Evolutionary conservation across 768 basidiomycete genomes (phyloP).

Genomic region (Megacollybia marginata): DNA sequence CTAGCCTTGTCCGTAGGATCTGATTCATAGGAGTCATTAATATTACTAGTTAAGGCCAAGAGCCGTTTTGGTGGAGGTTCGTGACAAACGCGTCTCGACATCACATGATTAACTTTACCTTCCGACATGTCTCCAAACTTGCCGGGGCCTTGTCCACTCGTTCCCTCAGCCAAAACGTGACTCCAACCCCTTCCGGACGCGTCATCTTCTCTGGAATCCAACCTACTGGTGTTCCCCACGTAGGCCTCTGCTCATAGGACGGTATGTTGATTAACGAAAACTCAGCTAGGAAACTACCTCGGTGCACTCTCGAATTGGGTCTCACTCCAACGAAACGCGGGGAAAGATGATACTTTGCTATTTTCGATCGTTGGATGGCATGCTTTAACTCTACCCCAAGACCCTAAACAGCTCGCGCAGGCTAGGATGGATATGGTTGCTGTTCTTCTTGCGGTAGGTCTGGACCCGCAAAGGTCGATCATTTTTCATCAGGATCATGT

Average conservation of each 20-base stretch:
- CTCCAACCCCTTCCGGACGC: no score
- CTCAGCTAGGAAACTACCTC: constrained; percentile 67
- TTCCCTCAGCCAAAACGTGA: no score
- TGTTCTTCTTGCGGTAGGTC: constrained; percentile 69
- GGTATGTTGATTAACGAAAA: not conserved
- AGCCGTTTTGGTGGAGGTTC: no score
- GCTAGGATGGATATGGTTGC: constrained; percentile 78
- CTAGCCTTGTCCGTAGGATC: no score
- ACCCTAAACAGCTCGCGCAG: constrained; percentile 52
- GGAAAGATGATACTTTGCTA: constrained; percentile 54
- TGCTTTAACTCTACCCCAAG: constrained; percentile 86
- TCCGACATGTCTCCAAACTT: no score
- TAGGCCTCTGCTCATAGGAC: constrained; percentile 14
- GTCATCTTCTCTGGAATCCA: constrained; percentile 65
- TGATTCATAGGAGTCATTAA: no score
- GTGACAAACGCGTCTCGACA: no score
- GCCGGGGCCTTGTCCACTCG: no score
- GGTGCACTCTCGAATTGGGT: constrained; percentile 92
- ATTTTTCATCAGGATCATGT: constrained; percentile 91
- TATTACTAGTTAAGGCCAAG: no score
- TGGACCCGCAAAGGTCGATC: constrained; percentile 55
- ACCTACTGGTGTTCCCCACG: constrained; percentile 64
- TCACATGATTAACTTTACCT: no score
- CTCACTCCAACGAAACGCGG: constrained; percentile 56
- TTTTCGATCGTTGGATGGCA: constrained; percentile 94